Conservation (phyloP, 352 stramenopile species). For the Globisporangium lucens region DNA sequence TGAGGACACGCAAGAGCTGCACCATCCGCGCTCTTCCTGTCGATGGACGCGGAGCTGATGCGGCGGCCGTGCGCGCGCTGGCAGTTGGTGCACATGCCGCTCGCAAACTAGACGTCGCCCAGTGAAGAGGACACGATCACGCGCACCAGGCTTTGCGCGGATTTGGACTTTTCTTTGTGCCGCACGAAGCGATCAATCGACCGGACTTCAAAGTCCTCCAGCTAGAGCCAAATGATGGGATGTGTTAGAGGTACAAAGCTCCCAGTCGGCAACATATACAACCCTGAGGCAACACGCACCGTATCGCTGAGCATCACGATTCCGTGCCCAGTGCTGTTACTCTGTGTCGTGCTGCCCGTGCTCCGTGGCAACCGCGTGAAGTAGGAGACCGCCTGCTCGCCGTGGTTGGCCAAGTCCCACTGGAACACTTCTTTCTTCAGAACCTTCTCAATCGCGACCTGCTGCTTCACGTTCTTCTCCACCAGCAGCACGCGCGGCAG, state of each 20-base stretch:
- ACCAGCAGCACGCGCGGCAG: slow-evolving; percentile 65
- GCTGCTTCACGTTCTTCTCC: slow-evolving; percentile 50
- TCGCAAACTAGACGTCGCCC: slow-evolving; percentile 41
- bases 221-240: slow-evolving; percentile 16
- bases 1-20: slow-evolving; percentile 49
- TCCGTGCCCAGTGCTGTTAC: slow-evolving; percentile 29
- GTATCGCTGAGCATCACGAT: slow-evolving; percentile 59
- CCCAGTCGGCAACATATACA: too few species aligned
- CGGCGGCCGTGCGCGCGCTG: slow-evolving; percentile 46
- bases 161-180: slow-evolving; percentile 30
- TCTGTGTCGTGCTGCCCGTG: background rate
- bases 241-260: background rate
- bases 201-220: slow-evolving; percentile 47
- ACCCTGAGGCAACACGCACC: slow-evolving; percentile 20
- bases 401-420: slow-evolving; percentile 63
- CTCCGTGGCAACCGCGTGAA: slow-evolving; percentile 33
- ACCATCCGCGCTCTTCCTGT: slow-evolving; percentile 12
- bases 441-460: slow-evolving; percentile 54
- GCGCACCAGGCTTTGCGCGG: slow-evolving; percentile 36
- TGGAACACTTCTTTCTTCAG: slow-evolving; percentile 61
- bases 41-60: slow-evolving; percentile 28
- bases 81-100: slow-evolving; percentile 46
- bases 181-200: slow-evolving; percentile 50
- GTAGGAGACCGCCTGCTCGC: slow-evolving; percentile 50
- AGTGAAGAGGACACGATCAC: slow-evolving; percentile 40